Conservation (phyloP, 2,329 filamentous ascomycete genomes). For the Ampelomyces quisqualis region DNA sequence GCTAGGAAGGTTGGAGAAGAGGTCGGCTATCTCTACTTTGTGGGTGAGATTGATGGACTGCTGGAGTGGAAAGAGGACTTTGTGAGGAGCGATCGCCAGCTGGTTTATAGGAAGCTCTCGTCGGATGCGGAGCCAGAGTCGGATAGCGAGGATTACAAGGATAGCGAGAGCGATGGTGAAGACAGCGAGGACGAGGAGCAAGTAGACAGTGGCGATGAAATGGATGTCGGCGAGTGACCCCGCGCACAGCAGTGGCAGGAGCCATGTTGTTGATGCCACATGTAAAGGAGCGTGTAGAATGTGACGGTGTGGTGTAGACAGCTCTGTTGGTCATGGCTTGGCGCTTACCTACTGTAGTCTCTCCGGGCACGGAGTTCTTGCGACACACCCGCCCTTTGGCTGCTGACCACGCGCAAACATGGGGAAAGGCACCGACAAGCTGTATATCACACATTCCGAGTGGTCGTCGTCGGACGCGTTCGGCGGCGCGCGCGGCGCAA, state of each 20-base stretch:
- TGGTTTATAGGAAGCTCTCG: conserved; percentile 20
- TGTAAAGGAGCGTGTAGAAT: too few relatives aligned
- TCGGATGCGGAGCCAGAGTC: background rate
- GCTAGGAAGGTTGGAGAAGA: conserved; percentile 17
- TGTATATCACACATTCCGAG: conserved; percentile 88
- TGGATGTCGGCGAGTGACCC: conserved; percentile 7
- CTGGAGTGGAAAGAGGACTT: conserved; percentile 19
- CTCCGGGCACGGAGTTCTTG: too few relatives aligned
- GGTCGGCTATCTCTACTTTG: conserved; percentile 34
- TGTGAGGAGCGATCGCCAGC: conserved; percentile 16
- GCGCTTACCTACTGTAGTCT: background rate
- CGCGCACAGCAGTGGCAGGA: too few relatives aligned
- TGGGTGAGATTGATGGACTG: conserved; percentile 14
- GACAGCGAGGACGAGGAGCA: conserved; percentile 4
- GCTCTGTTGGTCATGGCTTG: conserved; percentile 18
- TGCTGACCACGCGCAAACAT: conserved; percentile 26
- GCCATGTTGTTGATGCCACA: too few relatives aligned
- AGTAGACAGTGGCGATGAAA: conserved; percentile 6
- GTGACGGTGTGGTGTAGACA: too few relatives aligned
- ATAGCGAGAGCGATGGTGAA: too few relatives aligned
- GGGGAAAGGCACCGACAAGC: conserved; percentile 47
- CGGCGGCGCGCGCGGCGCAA: conserved; percentile 74
- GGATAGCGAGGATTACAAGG: too few relatives aligned
- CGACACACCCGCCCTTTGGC: too few relatives aligned
- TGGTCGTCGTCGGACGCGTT: conserved; percentile 92